Conservation (phyloP, 192 early-diverging fungal species). For the Obelidium mucronatum region DNA sequence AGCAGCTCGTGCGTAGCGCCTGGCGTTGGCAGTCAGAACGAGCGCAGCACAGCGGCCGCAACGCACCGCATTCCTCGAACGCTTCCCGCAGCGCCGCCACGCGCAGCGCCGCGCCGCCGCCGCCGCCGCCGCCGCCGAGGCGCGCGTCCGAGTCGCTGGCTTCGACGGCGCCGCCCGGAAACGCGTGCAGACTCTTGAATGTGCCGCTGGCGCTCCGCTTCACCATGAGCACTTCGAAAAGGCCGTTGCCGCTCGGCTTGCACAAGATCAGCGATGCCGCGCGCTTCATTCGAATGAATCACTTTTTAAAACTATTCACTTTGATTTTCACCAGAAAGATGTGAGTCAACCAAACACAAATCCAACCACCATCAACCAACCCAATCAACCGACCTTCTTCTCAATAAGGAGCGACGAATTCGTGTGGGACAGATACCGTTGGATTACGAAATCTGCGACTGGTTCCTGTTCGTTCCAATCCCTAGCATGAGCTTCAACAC, state of each 20-base stretch:
- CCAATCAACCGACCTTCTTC: background rate
- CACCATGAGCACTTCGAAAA: slow-evolving; percentile 47
- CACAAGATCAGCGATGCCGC: slow-evolving; percentile 25
- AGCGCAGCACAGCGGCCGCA: too few relatives aligned
- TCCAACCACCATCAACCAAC: background rate
- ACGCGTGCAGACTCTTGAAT: slow-evolving; percentile 48
- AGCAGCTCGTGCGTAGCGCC: too few relatives aligned
- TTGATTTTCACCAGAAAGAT: background rate
- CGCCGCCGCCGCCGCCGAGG: background rate
- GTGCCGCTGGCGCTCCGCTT: slow-evolving; percentile 47
- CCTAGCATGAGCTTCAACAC: too few relatives aligned
- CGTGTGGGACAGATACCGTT: slow-evolving; percentile 17
- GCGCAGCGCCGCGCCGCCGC: background rate
- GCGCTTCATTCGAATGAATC: background rate
- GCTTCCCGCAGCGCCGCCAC: slow-evolving; percentile 60
- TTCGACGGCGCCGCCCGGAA: slow-evolving; percentile 51
- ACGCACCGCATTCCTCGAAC: slow-evolving; percentile 78
- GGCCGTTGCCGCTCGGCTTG: slow-evolving; percentile 2
- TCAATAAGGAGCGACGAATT: background rate
- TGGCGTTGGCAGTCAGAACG: too few relatives aligned
- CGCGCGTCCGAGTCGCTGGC: slow-evolving; percentile 24
- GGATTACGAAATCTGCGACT: background rate
- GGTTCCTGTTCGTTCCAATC: background rate
- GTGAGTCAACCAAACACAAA: background rate
- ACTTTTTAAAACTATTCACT: background rate